Evolutionary conservation across 2,329 filamentous ascomycete genomes (phyloP).

Genomic region (Elsinoe australis): DNA sequence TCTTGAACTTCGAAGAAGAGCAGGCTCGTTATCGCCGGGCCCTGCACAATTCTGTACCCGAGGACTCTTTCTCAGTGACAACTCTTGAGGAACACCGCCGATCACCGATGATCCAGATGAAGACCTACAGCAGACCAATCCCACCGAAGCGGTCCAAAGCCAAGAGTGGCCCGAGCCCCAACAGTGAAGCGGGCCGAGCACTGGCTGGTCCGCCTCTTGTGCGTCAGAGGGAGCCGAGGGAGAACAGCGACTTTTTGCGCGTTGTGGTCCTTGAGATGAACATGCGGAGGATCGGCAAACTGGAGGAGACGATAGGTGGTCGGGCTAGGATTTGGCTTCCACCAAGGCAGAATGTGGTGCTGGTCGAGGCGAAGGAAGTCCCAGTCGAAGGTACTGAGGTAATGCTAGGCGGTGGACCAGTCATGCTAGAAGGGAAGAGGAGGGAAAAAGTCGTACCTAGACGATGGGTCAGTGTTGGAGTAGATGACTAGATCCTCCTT

Average conservation of each 20-base stretch:
- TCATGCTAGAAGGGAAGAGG: neutral
- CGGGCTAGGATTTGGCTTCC: constrained; percentile 55
- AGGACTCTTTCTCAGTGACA: constrained; percentile 19
- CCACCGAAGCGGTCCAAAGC: constrained; percentile 22
- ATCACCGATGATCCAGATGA: constrained; percentile 54
- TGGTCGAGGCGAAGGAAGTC: constrained; percentile 21
- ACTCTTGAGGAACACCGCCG: constrained; percentile 27
- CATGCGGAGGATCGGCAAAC: constrained; percentile 56
- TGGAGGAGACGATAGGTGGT: constrained; percentile 48
- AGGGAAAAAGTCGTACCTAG: constrained; percentile 21
- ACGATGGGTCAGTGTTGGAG: constrained; percentile 28
- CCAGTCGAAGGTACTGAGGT: constrained; percentile 5
- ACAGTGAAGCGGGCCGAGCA: constrained; percentile 37
- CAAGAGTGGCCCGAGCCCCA: constrained; percentile 24
- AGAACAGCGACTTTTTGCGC: constrained; percentile 57
- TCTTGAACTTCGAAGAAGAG: constrained; percentile 32
- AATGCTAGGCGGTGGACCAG: neutral
- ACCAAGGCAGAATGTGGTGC: constrained; percentile 39
- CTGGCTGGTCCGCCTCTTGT: constrained; percentile 30
- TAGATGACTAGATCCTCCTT: constrained; percentile 15
- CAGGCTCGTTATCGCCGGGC: constrained; percentile 32
- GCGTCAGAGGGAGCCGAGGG: constrained; percentile 54
- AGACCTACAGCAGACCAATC: constrained; percentile 46
- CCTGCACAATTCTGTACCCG: constrained; percentile 27
- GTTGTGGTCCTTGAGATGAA: constrained; percentile 61